Base-by-base conservation (phyloP, 805 yeast genomes). In the Saccharomycopsis schoenii region DNA sequence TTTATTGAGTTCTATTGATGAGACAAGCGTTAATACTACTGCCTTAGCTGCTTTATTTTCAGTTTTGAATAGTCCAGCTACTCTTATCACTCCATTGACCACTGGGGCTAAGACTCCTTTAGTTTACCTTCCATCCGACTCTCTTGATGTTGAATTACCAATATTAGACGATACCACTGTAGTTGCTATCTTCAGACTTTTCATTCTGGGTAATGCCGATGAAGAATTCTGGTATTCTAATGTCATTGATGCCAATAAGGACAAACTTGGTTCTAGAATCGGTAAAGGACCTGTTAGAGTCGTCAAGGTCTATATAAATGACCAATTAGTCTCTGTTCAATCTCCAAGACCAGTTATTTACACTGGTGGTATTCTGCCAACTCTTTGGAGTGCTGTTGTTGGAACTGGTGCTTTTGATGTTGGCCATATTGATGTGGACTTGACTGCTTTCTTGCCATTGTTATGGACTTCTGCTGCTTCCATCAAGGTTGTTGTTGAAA, bases 161-260 rank as follows among this genome's bases (percentile, higher is more conserved):
- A 66, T 67, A 15, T 70, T 87, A 37, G 66, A 80, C 2, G 84
- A 85, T 67, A 83, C 89, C 4, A 83, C 89, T 1, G 55, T 62
- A 17, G 83, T 66, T 68, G 74, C 70, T 39, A 74, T 73, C 61
- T 69, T 89, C 39, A 78, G 85, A 11, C 69, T 89, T 4, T 83
- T 82, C 65, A 82, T 86, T 12, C 81, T 88, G 19, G 96, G 94
- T 1, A 88, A 86, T 67, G 86, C 85, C 2, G 83, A 80, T 41
- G 97, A 89, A 71, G 96, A 90, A 70, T 87, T 88, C 67, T 89
- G 96, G 96, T 90, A 85, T 71, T 72, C 83, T 2, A 86, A 88
- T 47, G 72, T 77, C 11, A 62, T 85, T 52, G 88, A 84, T 64
- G 70, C 73, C 55, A 77, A 71, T 64, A 72, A 70, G n/a, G 69